phyloP scores from a whole-genome alignment of 768 basidiomycete species.

The Panus rudis region DNA sequence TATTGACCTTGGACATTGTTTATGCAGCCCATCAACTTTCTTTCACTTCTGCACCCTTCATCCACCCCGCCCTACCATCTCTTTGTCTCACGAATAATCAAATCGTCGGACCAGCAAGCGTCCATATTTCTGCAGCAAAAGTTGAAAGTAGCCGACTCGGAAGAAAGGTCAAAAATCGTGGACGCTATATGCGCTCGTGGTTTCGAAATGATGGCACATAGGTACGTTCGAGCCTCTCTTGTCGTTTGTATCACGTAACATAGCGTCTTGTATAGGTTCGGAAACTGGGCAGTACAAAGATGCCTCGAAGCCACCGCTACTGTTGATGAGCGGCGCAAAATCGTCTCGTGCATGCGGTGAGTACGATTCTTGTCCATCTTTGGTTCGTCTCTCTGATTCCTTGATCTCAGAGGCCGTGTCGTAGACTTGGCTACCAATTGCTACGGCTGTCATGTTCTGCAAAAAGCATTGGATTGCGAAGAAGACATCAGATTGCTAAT shows the following conservation, averaged over 20 bases:
- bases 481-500: slow-evolving; percentile 79
- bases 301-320: slow-evolving; percentile 77
- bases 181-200: slow-evolving; percentile 81
- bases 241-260: not conserved
- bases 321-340: slow-evolving; percentile 68
- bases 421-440: slow-evolving; percentile 86
- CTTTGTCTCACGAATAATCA: slow-evolving; percentile 81
- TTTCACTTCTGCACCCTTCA: slow-evolving; percentile 78
- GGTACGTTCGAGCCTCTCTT: slow-evolving; percentile 33
- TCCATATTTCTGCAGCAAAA: slow-evolving; percentile 89
- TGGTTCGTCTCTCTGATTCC: not conserved
- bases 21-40: slow-evolving; percentile 78
- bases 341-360: slow-evolving; percentile 82
- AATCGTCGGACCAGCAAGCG: slow-evolving; percentile 85
- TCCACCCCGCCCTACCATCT: slow-evolving; percentile 78
- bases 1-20: not conserved
- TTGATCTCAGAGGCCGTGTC: slow-evolving; percentile 61
- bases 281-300: slow-evolving; percentile 87
- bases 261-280: slow-evolving; percentile 47
- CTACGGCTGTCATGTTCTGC: slow-evolving; percentile 84
- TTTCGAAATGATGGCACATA: slow-evolving; percentile 90
- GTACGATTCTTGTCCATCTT: slow-evolving; percentile 5
- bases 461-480: slow-evolving; percentile 87
- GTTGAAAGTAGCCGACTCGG: slow-evolving; percentile 74
- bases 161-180: slow-evolving; percentile 76